Base-by-base conservation (phyloP, 2,329 filamentous ascomycete species). In the Trichoderma koningii region DNA sequence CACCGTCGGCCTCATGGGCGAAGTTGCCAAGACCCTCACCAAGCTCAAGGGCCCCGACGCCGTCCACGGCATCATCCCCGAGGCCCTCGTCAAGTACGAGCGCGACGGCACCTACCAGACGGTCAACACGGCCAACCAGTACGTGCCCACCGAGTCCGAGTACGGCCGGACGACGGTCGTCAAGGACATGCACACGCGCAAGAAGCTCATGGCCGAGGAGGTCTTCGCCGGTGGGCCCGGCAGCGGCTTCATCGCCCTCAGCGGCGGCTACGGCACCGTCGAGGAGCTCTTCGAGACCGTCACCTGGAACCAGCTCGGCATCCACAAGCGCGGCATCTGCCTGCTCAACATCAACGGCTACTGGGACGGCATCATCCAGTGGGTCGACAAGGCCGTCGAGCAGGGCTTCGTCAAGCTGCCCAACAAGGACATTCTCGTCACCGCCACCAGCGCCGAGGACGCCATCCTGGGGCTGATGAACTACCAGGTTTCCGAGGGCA, bases 281-380 rank as follows among this genome's bases (percentile, higher is more conserved):
- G 95, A 99, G 80, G 95, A 99, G 83, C 84, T 99, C 74, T 93
- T 97, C 77, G 92, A 96, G 80, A 87, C 92, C 2, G 88, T 88
- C 28, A 96, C 92, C 12, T 99, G 95, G 93, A 98, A 97, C 77
- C 95, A 98, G 80, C 80, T 99, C 56, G 94, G 95, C 1, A 98
- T 99, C 69, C 95, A 98, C 78, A 83, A 83, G 71, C 82, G 85
- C 56, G 91, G 90, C 3, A 88, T 98, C 52, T 88, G 94, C 62
- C 80, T 97, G 55, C 86, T 91, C 70, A 98, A 98, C 76, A 84
- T 97, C 28, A 88, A 93, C 63, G 92, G 93, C 0, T 98, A 96
- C 78, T 99, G 93, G 86, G 90, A 96, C 76, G 93, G 93, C 0
- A 80, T 99, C 68, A 77, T 97, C 66, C 78, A 84, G 57, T 97